These are phyloP conservation scores for Blastobotrys illinoisensis DNA, from an alignment of 1,139 yeast genomes.

Conservation along the genomic window DNA sequence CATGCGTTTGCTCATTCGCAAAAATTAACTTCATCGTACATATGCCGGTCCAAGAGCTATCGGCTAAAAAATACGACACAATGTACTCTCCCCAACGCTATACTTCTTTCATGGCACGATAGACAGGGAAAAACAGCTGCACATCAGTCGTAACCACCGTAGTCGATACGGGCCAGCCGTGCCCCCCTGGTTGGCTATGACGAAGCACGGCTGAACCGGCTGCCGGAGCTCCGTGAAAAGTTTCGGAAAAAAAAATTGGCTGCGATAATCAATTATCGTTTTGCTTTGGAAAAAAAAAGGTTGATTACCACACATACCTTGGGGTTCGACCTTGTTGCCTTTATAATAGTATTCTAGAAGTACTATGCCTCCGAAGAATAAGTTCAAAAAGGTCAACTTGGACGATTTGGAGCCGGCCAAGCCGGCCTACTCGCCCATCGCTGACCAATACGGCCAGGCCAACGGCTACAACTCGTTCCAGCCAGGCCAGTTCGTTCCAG, in stretches of 20 bases:
- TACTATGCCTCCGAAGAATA: conserved; percentile 8
- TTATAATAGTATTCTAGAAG: background rate
- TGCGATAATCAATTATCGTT: background rate
- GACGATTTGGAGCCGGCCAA: conserved; percentile 1
- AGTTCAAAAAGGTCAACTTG: conserved; percentile 2
- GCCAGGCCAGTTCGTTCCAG: background rate
- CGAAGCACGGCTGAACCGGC: background rate
- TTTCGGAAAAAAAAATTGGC: background rate
- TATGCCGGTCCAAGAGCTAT: no score
- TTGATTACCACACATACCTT: background rate
- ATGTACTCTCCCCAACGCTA: no score
- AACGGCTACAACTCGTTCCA: background rate
- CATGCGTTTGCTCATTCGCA: no score
- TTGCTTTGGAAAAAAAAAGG: background rate
- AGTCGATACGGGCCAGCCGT: no score
- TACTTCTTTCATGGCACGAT: no score
- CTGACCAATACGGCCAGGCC: background rate
- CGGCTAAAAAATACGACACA: no score
- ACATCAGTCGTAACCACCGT: no score
- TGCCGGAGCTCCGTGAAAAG: background rate
- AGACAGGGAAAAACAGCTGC: no score
- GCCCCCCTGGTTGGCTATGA: no score
- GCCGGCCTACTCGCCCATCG: background rate
- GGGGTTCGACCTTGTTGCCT: background rate
- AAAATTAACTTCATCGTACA: no score